Conservation (phyloP, 148 eudicot species). For the Silene conica region DNA sequence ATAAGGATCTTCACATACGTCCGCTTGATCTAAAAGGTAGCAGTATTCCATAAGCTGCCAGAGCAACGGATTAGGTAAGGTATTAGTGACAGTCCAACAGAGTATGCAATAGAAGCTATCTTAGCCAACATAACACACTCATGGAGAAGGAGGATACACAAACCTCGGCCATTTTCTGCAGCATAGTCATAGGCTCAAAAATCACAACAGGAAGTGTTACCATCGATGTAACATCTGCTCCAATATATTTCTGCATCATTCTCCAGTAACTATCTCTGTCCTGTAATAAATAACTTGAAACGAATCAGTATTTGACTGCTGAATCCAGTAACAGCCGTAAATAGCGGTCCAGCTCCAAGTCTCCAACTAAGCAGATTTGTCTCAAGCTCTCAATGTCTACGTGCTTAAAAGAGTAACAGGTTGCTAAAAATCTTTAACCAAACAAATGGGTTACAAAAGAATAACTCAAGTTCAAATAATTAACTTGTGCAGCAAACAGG, state of each 20-base stretch:
- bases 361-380: background rate
- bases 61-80: constrained; percentile 17
- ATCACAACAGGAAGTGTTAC: constrained; percentile 95
- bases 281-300: constrained; percentile 31
- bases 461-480: background rate
- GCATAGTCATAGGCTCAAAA: constrained; percentile 99
- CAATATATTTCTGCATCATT: constrained; percentile 95
- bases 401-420: background rate
- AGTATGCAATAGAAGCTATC: background rate
- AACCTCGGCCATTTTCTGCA: constrained; percentile 99
- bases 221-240: constrained; percentile 94
- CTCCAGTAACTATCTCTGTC: constrained; percentile 91
- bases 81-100: constrained; percentile 9
- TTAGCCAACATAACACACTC: background rate
- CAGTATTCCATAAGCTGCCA: constrained; percentile 92
- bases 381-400: background rate
- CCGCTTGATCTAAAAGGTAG: constrained; percentile 80
- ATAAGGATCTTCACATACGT: constrained; percentile 94
- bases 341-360: background rate
- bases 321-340: background rate
- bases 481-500: background rate
- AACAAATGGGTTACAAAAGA: background rate
- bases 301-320: background rate
- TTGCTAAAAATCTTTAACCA: background rate
- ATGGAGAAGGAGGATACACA: constrained; percentile 18